Conservation (phyloP, 2,329 filamentous ascomycete genomes). For the Dothistroma septosporum region DNA sequence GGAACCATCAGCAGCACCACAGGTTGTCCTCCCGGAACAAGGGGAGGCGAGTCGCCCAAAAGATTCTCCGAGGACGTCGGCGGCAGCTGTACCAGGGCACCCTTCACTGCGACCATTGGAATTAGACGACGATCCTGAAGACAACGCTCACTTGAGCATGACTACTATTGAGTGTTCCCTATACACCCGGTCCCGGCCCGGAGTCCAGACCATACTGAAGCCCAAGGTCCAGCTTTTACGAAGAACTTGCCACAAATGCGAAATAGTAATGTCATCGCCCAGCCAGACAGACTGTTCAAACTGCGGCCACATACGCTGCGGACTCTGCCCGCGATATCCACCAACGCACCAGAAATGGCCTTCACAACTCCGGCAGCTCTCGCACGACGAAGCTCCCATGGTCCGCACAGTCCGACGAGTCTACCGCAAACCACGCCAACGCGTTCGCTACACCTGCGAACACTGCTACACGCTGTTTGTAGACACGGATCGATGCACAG, state of each 20-base stretch:
- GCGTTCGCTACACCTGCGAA: slow-evolving; percentile 54
- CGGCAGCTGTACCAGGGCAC: slow-evolving; percentile 1
- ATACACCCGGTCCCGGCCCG: slow-evolving; percentile 22
- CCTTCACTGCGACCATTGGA: slow-evolving; percentile 3
- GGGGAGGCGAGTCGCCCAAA: slow-evolving; percentile 1
- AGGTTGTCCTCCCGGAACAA: neutral
- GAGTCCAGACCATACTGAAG: slow-evolving; percentile 53
- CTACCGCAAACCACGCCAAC: slow-evolving; percentile 43
- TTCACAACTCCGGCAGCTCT: neutral
- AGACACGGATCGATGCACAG: slow-evolving; percentile 52
- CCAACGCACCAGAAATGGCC: slow-evolving; percentile 48
- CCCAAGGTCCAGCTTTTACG: slow-evolving; percentile 68
- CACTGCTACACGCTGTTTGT: slow-evolving; percentile 59
- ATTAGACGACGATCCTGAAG: slow-evolving; percentile 3
- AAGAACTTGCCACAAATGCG: slow-evolving; percentile 75
- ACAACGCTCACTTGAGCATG: slow-evolving; percentile 10
- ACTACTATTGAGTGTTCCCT: slow-evolving; percentile 19
- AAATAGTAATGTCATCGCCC: slow-evolving; percentile 5
- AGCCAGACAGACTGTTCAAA: slow-evolving; percentile 48
- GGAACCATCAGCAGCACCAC: slow-evolving; percentile 6
- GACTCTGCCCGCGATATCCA: slow-evolving; percentile 73
- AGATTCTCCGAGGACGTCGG: slow-evolving; percentile 5
- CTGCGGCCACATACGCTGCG: slow-evolving; percentile 72
- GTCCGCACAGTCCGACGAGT: slow-evolving; percentile 33
- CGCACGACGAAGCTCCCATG: slow-evolving; percentile 32